These are phyloP conservation scores for Komagataella populi DNA, from an alignment of 805 yeast genomes.

Conservation along the genomic window DNA sequence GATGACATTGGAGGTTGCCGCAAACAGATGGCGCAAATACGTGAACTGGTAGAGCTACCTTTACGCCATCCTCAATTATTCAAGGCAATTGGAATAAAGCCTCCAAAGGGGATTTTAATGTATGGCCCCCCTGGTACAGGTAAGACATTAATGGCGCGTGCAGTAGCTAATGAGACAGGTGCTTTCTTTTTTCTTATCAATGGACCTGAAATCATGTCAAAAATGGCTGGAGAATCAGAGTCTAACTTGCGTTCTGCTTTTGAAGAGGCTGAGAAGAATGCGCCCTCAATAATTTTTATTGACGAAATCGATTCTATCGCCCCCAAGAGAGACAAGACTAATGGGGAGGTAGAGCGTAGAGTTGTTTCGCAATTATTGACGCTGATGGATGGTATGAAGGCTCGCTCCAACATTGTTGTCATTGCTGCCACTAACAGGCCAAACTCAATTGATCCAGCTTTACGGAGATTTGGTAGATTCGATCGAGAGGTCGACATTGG, in stretches of 20 bases:
- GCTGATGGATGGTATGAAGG: conserved; percentile 99
- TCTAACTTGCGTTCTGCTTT: conserved; percentile 94
- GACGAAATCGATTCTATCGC: conserved; percentile 99
- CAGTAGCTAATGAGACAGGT: conserved; percentile 99
- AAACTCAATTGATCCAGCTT: conserved; percentile 74
- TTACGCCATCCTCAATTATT: conserved; percentile 96
- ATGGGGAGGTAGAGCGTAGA: conserved; percentile 99
- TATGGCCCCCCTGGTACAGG: conserved; percentile 99
- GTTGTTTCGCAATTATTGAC: conserved; percentile 96
- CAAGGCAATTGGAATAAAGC: conserved; percentile 96
- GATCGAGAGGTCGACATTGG: conserved; percentile 83
- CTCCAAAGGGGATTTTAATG: conserved; percentile 96
- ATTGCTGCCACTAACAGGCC: conserved; percentile 95
- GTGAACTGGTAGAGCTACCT: conserved; percentile 97
- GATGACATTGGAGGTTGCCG: conserved; percentile 99
- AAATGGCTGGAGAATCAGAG: conserved; percentile 99
- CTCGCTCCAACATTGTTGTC: conserved; percentile 95
- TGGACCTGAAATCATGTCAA: conserved; percentile 99
- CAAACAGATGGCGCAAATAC: conserved; percentile 98
- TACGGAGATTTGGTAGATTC: conserved; percentile 76
- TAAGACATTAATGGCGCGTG: conserved; percentile 98
- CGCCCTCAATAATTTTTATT: conserved; percentile 89
- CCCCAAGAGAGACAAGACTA: conserved; percentile 99
- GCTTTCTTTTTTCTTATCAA: conserved; percentile 96
- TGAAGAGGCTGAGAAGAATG: conserved; percentile 98